phyloP scores from a whole-genome alignment of 2,329 filamentous ascomycete genomes.

The Huntiella savannae region DNA sequence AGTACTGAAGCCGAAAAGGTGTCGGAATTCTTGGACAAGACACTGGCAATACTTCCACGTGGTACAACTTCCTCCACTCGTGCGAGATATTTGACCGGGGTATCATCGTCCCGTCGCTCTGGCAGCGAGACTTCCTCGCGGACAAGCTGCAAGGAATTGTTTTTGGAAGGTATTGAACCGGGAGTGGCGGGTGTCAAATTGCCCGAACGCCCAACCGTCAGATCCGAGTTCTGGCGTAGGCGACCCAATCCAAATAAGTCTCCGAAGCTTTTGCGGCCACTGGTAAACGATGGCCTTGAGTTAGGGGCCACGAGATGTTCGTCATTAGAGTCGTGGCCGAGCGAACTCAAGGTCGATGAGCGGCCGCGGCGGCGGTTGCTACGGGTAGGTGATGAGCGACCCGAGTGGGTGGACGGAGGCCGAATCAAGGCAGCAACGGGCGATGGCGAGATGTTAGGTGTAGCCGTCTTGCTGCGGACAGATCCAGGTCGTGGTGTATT shows the following conservation, averaged over 20 bases:
- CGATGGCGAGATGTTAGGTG: conserved; percentile 22
- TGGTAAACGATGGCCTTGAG: conserved; percentile 65
- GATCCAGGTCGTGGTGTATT: conserved; percentile 9
- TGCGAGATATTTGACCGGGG: conserved; percentile 71
- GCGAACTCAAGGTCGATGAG: conserved; percentile 77
- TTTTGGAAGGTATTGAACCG: conserved; percentile 52
- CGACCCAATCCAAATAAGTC: conserved; percentile 66
- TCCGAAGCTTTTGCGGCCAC: conserved; percentile 82
- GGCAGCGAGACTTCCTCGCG: conserved; percentile 56
- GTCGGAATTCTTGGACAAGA: conserved; percentile 72
- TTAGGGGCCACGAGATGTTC: conserved; percentile 48
- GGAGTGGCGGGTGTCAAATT: conserved; percentile 53
- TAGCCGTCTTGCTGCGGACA: conserved; percentile 12
- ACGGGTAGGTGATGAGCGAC: conserved; percentile 50
- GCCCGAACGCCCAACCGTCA: conserved; percentile 38
- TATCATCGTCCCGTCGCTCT: conserved; percentile 69
- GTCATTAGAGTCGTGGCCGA: conserved; percentile 53
- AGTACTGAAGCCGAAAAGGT: conserved; percentile 66
- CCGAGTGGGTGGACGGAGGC: conserved; percentile 30
- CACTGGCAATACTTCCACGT: conserved; percentile 65
- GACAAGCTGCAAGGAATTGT: conserved; percentile 62
- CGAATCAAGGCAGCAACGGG: conserved; percentile 32
- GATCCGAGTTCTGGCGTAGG: conserved; percentile 65
- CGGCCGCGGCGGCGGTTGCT: conserved; percentile 47
- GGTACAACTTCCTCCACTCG: conserved; percentile 65